These are phyloP conservation scores for Lipomyces starkeyi DNA, from an alignment of 805 yeast genomes.

Conservation along the genomic window DNA sequence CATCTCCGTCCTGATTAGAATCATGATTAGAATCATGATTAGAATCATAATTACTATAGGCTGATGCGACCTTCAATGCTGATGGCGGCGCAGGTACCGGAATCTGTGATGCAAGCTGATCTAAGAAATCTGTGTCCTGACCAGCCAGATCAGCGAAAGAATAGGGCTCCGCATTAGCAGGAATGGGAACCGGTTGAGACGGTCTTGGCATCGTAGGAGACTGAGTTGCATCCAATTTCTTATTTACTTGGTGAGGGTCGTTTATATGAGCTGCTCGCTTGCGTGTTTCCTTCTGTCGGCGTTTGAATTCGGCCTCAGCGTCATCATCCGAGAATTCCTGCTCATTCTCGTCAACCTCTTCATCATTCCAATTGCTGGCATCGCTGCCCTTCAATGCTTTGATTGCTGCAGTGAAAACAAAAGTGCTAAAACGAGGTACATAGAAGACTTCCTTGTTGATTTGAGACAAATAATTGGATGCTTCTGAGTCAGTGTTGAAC, in stretches of 20 bases:
- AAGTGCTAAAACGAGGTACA: slow-evolving; percentile 81
- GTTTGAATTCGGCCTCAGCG: slow-evolving; percentile 74
- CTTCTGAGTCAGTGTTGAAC: slow-evolving; percentile 58
- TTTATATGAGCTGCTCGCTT: slow-evolving; percentile 50
- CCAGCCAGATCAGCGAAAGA: slow-evolving; percentile 36
- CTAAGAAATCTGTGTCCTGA: slow-evolving; percentile 27
- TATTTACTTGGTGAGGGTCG: slow-evolving; percentile 8
- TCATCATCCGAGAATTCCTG: slow-evolving; percentile 77
- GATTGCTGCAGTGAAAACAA: slow-evolving; percentile 74
- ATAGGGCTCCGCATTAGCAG: background rate
- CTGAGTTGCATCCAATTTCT: background rate
- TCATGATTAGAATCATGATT: background rate
- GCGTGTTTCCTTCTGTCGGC: slow-evolving; percentile 64
- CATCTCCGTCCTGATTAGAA: slow-evolving; percentile 1
- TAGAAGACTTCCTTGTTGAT: slow-evolving; percentile 69
- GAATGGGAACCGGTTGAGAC: background rate
- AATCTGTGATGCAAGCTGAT: slow-evolving; percentile 8
- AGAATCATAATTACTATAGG: background rate
- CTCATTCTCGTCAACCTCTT: slow-evolving; percentile 89
- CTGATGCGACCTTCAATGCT: background rate
- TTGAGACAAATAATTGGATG: slow-evolving; percentile 48
- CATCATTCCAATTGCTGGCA: slow-evolving; percentile 94
- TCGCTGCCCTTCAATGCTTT: slow-evolving; percentile 83
- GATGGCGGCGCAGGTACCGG: background rate
- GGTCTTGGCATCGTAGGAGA: slow-evolving; percentile 5